Evolutionary conservation across 331 rosid species (phyloP), one percentile per base, ranked within the genome.

Genomic region (Erythrophleum ivorense): DNA sequence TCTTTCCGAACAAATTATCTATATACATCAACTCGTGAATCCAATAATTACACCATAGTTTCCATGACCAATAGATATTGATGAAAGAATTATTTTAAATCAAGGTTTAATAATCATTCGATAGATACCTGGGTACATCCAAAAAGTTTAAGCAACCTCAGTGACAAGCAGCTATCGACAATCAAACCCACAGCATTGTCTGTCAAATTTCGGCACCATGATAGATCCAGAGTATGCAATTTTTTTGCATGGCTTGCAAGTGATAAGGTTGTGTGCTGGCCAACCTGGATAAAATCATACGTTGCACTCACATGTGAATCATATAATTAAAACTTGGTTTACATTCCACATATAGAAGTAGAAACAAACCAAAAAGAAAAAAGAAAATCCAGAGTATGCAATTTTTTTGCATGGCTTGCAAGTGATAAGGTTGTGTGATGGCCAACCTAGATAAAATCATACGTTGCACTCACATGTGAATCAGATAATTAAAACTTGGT

Each of bases 51-150:
- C 33, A 19, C 8, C 29, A 33, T 74, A 67, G 68, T 31, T 36
- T 50, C 48, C 43, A 74, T 43, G 62, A 49, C 19, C 45, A 75
- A n/a, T 16, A 52, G 9, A 53, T 33, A 78, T 19, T 67, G 57
- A 57, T 66, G 70, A 60, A n/a, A 66, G 55, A 59, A 77, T 45
- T 43, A 62, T 34, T 59, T 74, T 57, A 34, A 33, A n/a, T 12
- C 12, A 59, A 18, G 34, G 21, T 58, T 59, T 16, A 24, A 60
- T 62, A 34, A 71, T 48, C 46, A 7, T 1, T 46, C 13, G 2
- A 46, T 8, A 46, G 12, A 60, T 81, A 96, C 99, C 99, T 93
- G 92, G 50, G 91, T 76, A 87, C 97, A 96, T 78, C 99, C 99
- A 79, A 91, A 90, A 49, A 96, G 83, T 76, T 87, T 92, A 21